A percentile compares a stretch with the other conserved stretches of the same genome.
phyloP scores from a whole-genome alignment of 805 yeast genomes.

The Metschnikowia anglica region DNA sequence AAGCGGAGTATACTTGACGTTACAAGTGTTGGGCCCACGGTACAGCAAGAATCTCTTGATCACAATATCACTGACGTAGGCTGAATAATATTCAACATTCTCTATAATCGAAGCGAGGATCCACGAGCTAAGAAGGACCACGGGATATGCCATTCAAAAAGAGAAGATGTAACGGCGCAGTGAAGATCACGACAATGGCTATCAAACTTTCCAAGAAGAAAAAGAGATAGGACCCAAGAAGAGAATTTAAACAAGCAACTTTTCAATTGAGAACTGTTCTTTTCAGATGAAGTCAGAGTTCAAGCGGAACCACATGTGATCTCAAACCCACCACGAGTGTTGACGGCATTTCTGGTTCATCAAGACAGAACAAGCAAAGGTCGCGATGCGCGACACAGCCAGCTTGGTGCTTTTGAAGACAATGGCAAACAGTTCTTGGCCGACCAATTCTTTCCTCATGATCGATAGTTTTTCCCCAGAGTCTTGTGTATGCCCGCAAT shows the following conservation, averaged over 20 bases:
- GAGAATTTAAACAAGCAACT: too few relatives aligned
- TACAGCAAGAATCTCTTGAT: slow-evolving; percentile 20
- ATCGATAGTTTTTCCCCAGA: too few relatives aligned
- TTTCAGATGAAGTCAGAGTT: too few relatives aligned
- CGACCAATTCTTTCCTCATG: too few relatives aligned
- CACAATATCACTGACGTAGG: slow-evolving; percentile 7
- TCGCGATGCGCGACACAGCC: background rate
- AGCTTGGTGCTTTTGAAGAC: too few relatives aligned
- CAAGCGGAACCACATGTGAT: too few relatives aligned
- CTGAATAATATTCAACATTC: slow-evolving; percentile 1
- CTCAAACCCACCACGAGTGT: too few relatives aligned
- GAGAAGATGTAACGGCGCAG: background rate
- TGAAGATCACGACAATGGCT: background rate
- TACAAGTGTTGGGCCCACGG: slow-evolving; percentile 10
- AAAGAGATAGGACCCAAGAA: background rate
- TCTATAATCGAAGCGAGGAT: slow-evolving; percentile 11
- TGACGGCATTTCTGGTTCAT: background rate
- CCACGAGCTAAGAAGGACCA: slow-evolving; percentile 19
- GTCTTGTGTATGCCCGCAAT: too few relatives aligned
- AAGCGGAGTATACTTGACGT: slow-evolving; percentile 24
- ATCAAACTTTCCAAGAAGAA: background rate
- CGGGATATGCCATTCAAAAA: slow-evolving; percentile 16
- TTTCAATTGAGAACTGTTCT: too few relatives aligned
- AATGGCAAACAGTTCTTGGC: too few relatives aligned
- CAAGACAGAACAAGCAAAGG: background rate